Percentiles rank a stretch among this genome's conserved stretches.
These are phyloP conservation scores for Tanacetum coccineum DNA, from an alignment of 129 eudicot species.

Conservation along the genomic window DNA sequence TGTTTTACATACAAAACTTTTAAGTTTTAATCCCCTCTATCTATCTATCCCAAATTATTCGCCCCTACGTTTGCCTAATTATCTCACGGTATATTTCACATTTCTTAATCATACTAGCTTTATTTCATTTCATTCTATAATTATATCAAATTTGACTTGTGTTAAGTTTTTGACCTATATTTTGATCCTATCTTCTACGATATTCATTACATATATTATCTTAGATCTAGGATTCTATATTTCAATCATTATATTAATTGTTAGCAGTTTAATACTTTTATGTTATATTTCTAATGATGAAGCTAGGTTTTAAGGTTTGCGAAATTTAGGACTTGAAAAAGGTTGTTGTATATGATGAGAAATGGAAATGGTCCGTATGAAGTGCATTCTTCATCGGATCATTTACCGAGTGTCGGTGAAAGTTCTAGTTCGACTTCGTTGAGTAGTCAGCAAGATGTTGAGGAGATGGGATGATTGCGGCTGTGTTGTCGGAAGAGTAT, in stretches of 20 bases:
- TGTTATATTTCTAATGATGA: too few relatives aligned
- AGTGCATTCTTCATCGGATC: constrained; percentile 27
- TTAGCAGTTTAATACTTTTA: too few relatives aligned
- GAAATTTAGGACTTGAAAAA: constrained; percentile 9
- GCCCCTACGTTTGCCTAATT: neutral
- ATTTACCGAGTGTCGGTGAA: constrained; percentile 35
- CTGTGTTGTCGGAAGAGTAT: constrained; percentile 68
- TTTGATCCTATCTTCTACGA: neutral
- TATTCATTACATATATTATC: too few relatives aligned
- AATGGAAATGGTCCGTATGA: constrained; percentile 33
- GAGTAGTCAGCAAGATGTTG: constrained; percentile 60
- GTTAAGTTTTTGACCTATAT: constrained; percentile 3
- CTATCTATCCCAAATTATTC: constrained; percentile 20
- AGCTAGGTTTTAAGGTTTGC: constrained; percentile 9
- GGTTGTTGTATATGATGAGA: constrained; percentile 34
- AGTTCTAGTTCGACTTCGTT: constrained; percentile 62
- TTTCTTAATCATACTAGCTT: too few relatives aligned
- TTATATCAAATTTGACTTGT: constrained; percentile 27
- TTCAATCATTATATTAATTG: too few relatives aligned
- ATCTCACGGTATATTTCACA: too few relatives aligned
- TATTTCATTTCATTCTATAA: too few relatives aligned
- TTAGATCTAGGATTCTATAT: constrained; percentile 22
- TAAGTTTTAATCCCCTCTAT: too few relatives aligned
- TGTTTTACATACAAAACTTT: too few relatives aligned
- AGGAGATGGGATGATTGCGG: constrained; percentile 79